A percentile compares a stretch with the other conserved stretches of the same genome.
Evolutionary conservation across 805 yeast species (phyloP).

Genomic region (Wickerhamomyces hampshirensis): DNA sequence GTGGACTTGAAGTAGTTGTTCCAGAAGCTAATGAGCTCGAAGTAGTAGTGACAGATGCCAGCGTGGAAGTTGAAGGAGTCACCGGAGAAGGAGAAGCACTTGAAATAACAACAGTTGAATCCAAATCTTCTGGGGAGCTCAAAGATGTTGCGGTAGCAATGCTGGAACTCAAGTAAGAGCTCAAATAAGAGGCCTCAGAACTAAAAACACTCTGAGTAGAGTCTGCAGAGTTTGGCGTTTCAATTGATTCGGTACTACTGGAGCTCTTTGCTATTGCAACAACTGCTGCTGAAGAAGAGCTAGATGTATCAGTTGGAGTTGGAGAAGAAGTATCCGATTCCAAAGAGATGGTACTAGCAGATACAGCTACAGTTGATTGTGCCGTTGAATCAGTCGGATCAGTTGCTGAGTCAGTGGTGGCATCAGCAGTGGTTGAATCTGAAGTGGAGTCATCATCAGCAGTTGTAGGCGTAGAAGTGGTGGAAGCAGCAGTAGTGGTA

Average conservation of each 20-base stretch:
- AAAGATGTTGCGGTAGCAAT: background rate
- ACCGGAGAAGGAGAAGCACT: background rate
- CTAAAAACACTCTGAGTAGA: too few species aligned
- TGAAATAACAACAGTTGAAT: background rate
- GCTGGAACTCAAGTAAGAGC: too few species aligned
- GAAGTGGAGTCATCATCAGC: conserved; percentile 2
- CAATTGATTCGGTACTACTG: too few species aligned
- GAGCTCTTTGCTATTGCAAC: too few species aligned
- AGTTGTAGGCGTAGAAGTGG: conserved; percentile 4
- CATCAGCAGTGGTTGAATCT: background rate
- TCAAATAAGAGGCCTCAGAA: too few species aligned
- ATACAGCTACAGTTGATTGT: background rate
- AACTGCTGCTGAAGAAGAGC: too few species aligned
- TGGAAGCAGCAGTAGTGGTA: conserved; percentile 2
- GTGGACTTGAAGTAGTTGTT: conserved; percentile 4
- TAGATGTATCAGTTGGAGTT: too few species aligned
- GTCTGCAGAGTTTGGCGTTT: too few species aligned
- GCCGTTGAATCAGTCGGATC: conserved; percentile 3
- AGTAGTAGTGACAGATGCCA: background rate
- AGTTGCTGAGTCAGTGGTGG: conserved; percentile 1
- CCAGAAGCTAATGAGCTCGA: too few species aligned
- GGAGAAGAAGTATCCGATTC: too few species aligned
- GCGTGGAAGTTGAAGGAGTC: background rate
- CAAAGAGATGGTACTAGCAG: too few species aligned
- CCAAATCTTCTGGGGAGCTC: background rate